Evolutionary conservation across 2,329 filamentous ascomycete species (phyloP).

Genomic region (Annulohypoxylon truncatum): DNA sequence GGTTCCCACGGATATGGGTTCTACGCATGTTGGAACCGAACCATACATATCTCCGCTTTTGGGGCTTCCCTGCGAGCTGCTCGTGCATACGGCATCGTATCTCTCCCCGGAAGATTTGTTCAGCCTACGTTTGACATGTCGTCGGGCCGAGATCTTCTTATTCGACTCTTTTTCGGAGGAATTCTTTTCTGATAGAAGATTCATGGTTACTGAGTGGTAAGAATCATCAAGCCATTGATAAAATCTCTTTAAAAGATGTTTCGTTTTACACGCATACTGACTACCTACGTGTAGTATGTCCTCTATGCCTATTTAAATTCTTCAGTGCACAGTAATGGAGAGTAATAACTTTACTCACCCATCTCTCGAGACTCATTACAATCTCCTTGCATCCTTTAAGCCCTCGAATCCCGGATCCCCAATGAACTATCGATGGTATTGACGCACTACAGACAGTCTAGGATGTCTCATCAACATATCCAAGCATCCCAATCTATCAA

Average conservation of each 20-base stretch:
- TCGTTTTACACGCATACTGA: slow-evolving; percentile 8
- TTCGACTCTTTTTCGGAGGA: slow-evolving; percentile 41
- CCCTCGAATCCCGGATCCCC: neutral
- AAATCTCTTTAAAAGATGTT: neutral
- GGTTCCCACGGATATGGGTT: slow-evolving; percentile 11
- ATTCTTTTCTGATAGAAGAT: slow-evolving; percentile 44
- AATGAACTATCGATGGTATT: neutral
- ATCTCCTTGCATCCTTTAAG: neutral
- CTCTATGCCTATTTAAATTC: neutral
- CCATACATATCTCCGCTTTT: slow-evolving; percentile 35
- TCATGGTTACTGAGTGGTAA: slow-evolving; percentile 42
- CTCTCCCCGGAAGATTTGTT: slow-evolving; percentile 37
- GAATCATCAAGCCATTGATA: neutral
- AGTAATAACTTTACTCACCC: neutral
- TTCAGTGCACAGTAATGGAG: neutral
- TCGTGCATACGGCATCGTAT: slow-evolving; percentile 41
- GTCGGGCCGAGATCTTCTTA: slow-evolving; percentile 34
- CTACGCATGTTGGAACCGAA: slow-evolving; percentile 22
- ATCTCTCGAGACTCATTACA: neutral
- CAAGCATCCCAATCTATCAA: slow-evolving; percentile 32
- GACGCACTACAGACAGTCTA: slow-evolving; percentile 35
- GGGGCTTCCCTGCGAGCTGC: slow-evolving; percentile 41
- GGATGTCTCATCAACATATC: slow-evolving; percentile 41
- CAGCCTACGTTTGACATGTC: slow-evolving; percentile 42
- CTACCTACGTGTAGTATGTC: slow-evolving; percentile 19